Evolutionary conservation across 306 rosid species (phyloP), one percentile per base, ranked within the genome.

Genomic region (Pachyrhizus erosus): DNA sequence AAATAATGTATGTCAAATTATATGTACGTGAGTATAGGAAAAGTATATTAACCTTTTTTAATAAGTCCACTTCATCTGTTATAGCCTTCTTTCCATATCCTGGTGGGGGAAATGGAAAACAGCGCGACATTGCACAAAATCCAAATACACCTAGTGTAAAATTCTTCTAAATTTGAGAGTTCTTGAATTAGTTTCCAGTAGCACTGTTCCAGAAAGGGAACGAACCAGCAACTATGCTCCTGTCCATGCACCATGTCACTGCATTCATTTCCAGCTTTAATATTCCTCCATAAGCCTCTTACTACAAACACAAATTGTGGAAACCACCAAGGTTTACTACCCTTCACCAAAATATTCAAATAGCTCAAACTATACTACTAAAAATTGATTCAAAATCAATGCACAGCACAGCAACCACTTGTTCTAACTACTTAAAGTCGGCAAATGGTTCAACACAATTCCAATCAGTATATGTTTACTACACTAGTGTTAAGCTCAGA

Each of bases 161-260:
- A 76, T 52, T 86, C 92, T 93, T 84, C 87, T 80, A 77, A 65
- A 81, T 70, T 52, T 76, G 82, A 88, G 65, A 87, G 84, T 77
- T 88, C 62, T 84, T 24, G 82, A 86, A 84, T 84, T 83, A 91
- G 86, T 90, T 84, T 87, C 79, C 86, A 80, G 87, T 40, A 83
- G 82, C 70, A 71, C 85, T 82, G 92, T 86, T 93, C 93, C 88
- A 39, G 79, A 75, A 82, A 76, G 87, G 94, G 90, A 93, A 86
- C 87, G 87, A 92, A 91, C 93, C 94, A 87, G 91, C 85, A 89
- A 87, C 93, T 86, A 89, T 81, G 88, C 94, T 87, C 90, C 79
- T 89, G 93, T 81, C 98, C 93, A 90, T 96, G 94, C 99, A 92
- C 99, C 99, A 96, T 93, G 96, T 90, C 97, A 91, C 89, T 84